These are phyloP conservation scores for Flaveria linearis DNA, from an alignment of 129 eudicot species.

Conservation along the genomic window DNA sequence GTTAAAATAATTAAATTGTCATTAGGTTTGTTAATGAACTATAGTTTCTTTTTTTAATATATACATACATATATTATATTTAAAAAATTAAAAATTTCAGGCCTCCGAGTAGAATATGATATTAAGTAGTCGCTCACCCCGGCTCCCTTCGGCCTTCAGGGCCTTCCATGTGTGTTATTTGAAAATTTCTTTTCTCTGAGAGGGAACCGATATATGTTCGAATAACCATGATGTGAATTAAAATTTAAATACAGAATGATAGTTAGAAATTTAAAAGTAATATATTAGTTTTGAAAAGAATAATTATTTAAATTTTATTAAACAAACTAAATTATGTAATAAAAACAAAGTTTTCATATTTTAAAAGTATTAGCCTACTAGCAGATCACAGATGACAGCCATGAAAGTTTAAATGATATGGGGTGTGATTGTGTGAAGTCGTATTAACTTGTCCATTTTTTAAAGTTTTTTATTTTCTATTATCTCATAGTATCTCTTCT, in stretches of 20 bases:
- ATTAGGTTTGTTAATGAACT: too few species aligned
- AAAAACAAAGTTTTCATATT: background rate
- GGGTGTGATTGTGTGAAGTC: constrained; percentile 5
- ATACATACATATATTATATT: too few species aligned
- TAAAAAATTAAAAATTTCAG: too few species aligned
- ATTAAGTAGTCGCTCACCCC: too few species aligned
- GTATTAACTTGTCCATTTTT: constrained; percentile 11
- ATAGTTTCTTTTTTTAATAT: too few species aligned
- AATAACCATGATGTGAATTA: too few species aligned
- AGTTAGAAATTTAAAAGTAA: background rate
- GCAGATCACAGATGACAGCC: constrained; percentile 19
- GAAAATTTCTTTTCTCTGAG: too few species aligned
- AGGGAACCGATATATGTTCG: background rate
- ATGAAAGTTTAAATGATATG: constrained; percentile 25
- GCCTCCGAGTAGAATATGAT: too few species aligned
- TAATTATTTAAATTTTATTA: background rate
- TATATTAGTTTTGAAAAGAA: background rate
- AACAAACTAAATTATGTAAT: background rate
- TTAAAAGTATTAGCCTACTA: background rate
- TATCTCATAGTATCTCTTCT: too few species aligned
- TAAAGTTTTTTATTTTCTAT: constrained; percentile 8
- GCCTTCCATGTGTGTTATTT: too few species aligned
- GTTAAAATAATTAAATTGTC: too few species aligned
- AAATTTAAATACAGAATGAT: background rate
- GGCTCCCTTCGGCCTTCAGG: too few species aligned